These are phyloP conservation scores for Fusarium transvaalense DNA, from an alignment of 2,329 filamentous ascomycete genomes.

Conservation along the genomic window DNA sequence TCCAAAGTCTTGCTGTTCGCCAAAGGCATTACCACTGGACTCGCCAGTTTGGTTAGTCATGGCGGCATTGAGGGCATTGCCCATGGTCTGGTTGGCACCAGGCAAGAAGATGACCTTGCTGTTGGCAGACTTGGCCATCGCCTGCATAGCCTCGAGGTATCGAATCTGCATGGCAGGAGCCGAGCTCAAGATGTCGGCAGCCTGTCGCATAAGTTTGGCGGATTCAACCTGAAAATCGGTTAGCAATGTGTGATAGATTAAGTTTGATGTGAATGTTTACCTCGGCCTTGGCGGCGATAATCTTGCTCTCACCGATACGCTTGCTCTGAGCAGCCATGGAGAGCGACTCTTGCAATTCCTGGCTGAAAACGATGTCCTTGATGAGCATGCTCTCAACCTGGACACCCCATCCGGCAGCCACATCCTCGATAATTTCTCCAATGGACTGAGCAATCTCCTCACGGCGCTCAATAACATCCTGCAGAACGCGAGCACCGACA, in stretches of 20 bases:
- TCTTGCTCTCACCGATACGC: constrained; percentile 97
- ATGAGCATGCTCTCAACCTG: constrained; percentile 98
- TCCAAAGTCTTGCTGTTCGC: constrained; percentile 63
- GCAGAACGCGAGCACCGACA: constrained; percentile 92
- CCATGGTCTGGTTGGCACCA: constrained; percentile 68
- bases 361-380: constrained; percentile 98
- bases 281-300: constrained; percentile 96
- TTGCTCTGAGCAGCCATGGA: constrained; percentile 99
- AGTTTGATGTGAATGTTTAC: constrained; percentile 45
- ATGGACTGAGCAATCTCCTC: constrained; percentile 97
- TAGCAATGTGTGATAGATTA: background rate
- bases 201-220: constrained; percentile 92
- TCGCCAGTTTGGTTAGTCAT: constrained; percentile 64
- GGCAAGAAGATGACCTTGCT: constrained; percentile 90
- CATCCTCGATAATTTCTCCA: constrained; percentile 96
- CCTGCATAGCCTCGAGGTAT: constrained; percentile 98
- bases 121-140: constrained; percentile 95
- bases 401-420: constrained; percentile 93
- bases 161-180: constrained; percentile 98
- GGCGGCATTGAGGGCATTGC: constrained; percentile 57
- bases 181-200: constrained; percentile 90
- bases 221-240: constrained; percentile 75
- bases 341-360: constrained; percentile 93
- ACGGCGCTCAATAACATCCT: constrained; percentile 97
- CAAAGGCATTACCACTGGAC: constrained; percentile 57